Evolutionary conservation across 495 filamentous ascomycete species (phyloP).

Genomic region (Penicillium steckii): DNA sequence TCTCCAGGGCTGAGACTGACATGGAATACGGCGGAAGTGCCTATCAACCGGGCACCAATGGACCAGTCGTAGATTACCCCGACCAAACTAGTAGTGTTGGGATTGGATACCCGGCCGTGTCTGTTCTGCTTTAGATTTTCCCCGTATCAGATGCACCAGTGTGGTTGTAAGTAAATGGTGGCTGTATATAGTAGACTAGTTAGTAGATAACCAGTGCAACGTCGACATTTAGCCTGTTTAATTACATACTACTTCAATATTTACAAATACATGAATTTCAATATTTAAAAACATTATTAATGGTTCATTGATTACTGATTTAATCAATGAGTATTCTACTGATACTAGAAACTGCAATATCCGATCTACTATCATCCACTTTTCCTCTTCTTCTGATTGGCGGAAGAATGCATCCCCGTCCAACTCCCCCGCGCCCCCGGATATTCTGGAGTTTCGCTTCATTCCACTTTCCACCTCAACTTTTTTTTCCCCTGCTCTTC

Average conservation of each 20-base stretch:
- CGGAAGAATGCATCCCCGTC: conserved; percentile 36
- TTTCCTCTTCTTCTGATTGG: conserved; percentile 28
- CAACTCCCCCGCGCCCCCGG: conserved; percentile 20
- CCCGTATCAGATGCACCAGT: conserved; percentile 20
- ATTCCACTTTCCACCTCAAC: conserved; percentile 3
- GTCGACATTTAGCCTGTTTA: too few relatives aligned
- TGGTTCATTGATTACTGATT: too few relatives aligned
- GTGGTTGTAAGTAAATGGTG: not conserved
- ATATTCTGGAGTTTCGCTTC: conserved; percentile 11
- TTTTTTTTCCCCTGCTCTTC: conserved; percentile 3
- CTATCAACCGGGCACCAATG: too few relatives aligned
- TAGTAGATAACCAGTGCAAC: too few relatives aligned
- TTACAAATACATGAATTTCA: too few relatives aligned
- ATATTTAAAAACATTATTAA: too few relatives aligned
- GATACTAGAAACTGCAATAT: not conserved
- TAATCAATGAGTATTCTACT: too few relatives aligned
- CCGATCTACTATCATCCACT: not conserved
- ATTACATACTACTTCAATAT: too few relatives aligned
- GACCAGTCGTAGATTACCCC: conserved; percentile 4
- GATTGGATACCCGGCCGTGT: conserved; percentile 11
- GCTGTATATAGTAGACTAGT: too few relatives aligned
- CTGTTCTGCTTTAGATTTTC: conserved; percentile 17
- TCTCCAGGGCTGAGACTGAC: too few relatives aligned
- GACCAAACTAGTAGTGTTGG: not conserved
- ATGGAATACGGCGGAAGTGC: too few relatives aligned